Conservation (phyloP, 257 asterid genomes). For the Agastache rugosa region DNA sequence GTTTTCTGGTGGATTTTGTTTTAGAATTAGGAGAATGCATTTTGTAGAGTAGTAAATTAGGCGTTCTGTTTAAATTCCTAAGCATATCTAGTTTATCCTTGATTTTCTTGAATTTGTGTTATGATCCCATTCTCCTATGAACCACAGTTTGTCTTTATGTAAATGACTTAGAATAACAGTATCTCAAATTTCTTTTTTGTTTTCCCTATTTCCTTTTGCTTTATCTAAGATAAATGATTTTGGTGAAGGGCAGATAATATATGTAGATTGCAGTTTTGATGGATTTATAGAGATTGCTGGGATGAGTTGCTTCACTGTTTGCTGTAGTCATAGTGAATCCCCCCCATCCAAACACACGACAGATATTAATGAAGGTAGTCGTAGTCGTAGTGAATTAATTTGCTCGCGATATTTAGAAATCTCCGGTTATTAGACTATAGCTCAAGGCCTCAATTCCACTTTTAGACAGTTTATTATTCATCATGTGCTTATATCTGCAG, state of each 20-base stretch:
- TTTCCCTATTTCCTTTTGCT: constrained; percentile 6
- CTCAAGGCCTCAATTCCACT: background rate
- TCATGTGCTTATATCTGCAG: constrained; percentile 9
- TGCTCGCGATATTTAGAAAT: background rate
- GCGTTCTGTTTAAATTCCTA: background rate
- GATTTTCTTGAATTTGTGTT: background rate
- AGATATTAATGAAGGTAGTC: constrained; percentile 64
- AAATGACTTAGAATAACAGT: background rate
- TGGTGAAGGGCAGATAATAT: constrained; percentile 17
- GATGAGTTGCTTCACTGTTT: constrained; percentile 59
- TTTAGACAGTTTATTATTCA: background rate
- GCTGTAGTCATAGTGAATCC: constrained; percentile 45
- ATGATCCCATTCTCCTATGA: background rate
- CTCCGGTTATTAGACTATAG: background rate
- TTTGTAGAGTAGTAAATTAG: background rate
- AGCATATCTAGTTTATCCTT: background rate
- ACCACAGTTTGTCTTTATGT: background rate
- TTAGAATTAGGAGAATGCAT: background rate
- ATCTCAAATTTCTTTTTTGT: background rate
- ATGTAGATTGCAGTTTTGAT: constrained; percentile 28
- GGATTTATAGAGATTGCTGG: constrained; percentile 33
- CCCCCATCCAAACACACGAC: constrained; percentile 36
- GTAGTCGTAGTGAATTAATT: constrained; percentile 15
- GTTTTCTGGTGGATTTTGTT: background rate
- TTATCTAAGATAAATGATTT: constrained; percentile 18